Evolutionary conservation across 2,329 filamentous ascomycete species (phyloP), one percentile per base, ranked within the genome.

Genomic region (Ophiostoma populinum): DNA sequence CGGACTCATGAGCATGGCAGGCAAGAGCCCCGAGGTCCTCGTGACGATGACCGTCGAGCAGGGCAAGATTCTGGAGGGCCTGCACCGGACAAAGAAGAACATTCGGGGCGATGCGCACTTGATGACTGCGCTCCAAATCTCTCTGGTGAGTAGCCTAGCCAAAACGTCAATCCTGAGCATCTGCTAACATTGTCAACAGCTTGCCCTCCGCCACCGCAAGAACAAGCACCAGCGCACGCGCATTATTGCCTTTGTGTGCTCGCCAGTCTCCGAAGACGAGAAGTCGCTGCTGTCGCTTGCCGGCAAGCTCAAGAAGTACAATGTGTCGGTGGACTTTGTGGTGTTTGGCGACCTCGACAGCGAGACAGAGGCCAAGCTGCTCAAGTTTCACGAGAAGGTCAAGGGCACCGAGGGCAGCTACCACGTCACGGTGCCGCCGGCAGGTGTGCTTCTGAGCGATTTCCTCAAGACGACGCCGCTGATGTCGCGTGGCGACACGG

Each of bases 261-360:
- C 85, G 27, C 80, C 86, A 19, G 77, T 95, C 51, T 69, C 75
- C 42, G 90, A 98, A 52, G 78, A 82, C 44, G 80, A 94, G 56
- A 90, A 90, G 61, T 74, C 79, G 36, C 72, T 98, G 34, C 70
- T 86, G 42, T 81, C 82, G 52, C 69, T 98, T 20, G 86, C 90
- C 29, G 92, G 90, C 65, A 92, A 90, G 63, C 92, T 95, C 85
- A 95, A 95, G 74, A 98, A 98, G 70, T 80, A 78, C 57, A 87
- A 81, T 51, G 81, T 93, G 41, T 81, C 77, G 42, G 81, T 98
- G 51, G 90, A 98, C 56, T 87, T 98, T 51, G 71, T 98, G 42
- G 74, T 87, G 31, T 98, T 98, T 49, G 90, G 90, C 46, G 87
- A 98, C 49, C 69, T 93, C 35, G 82, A 90, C 45, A 81, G 92